Conservation (phyloP, 1,284 basidiomycete species). For the Malassezia cuniculi region DNA sequence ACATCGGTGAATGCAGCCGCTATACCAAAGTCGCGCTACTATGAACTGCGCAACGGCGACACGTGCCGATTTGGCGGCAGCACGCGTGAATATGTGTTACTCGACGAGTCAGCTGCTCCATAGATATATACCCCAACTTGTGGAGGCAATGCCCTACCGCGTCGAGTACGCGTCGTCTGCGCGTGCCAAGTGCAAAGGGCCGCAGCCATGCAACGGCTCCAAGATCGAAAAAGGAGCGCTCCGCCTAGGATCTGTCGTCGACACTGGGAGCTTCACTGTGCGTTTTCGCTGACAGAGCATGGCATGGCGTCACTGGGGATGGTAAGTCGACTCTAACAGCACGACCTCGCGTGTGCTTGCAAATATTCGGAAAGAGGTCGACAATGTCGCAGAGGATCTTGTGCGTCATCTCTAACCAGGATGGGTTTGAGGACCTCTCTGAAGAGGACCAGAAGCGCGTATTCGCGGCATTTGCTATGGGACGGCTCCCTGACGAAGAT, state of each 20-base stretch:
- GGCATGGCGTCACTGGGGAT: slow-evolving; percentile 69
- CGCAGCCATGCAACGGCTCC: slow-evolving; percentile 69
- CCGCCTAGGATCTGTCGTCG: slow-evolving; percentile 62
- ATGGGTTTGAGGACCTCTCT: slow-evolving; percentile 11
- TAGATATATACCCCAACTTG: neutral
- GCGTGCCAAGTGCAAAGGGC: slow-evolving; percentile 76
- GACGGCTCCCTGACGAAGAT: slow-evolving; percentile 9
- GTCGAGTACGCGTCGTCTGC: slow-evolving; percentile 38
- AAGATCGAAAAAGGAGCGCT: slow-evolving; percentile 60
- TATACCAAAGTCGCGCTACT: slow-evolving; percentile 76
- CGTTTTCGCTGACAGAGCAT: slow-evolving; percentile 46
- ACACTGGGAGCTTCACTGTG: slow-evolving; percentile 53
- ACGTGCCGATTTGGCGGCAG: slow-evolving; percentile 36
- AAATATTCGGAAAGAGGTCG: slow-evolving; percentile 8
- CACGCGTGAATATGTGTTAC: slow-evolving; percentile 32
- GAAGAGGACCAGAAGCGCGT: slow-evolving; percentile 8
- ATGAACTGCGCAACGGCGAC: slow-evolving; percentile 73
- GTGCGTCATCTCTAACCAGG: slow-evolving; percentile 4
- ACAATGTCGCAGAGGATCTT: slow-evolving; percentile 6
- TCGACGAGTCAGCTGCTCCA: slow-evolving; percentile 23
- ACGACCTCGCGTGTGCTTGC: slow-evolving; percentile 8
- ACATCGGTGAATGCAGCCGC: slow-evolving; percentile 76
- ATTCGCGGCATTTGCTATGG: slow-evolving; percentile 8
- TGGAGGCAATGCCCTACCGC: slow-evolving; percentile 23
- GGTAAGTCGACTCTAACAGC: slow-evolving; percentile 39